Evolutionary conservation across 192 early-diverging fungal species (phyloP).

Genomic region (Coemansia sp.): DNA sequence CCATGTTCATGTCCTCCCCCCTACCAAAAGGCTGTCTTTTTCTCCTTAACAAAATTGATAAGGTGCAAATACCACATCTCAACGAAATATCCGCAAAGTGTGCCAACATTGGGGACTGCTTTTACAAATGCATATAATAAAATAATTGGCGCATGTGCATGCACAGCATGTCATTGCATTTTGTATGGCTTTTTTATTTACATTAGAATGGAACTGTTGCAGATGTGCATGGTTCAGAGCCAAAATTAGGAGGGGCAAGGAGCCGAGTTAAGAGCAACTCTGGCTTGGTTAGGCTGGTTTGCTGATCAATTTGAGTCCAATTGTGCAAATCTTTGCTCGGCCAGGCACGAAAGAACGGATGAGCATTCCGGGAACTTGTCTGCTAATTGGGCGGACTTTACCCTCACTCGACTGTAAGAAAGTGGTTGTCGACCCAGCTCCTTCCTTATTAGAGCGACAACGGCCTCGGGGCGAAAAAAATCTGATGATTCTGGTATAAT

Average conservation of each 20-base stretch:
- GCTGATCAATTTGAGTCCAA: background rate
- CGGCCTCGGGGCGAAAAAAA: background rate
- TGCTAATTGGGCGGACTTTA: background rate
- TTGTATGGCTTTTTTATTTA: background rate
- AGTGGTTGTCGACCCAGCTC: background rate
- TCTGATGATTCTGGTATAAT: background rate
- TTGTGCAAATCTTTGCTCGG: background rate
- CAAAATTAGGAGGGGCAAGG: background rate
- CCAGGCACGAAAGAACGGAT: background rate
- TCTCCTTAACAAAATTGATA: background rate
- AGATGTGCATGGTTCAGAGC: background rate
- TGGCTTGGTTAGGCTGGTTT: background rate
- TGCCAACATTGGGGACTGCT: background rate
- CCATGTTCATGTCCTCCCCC: background rate
- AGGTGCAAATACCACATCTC: background rate
- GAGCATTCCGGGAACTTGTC: background rate
- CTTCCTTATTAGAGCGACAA: background rate
- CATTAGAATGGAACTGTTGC: background rate
- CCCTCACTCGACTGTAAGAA: background rate
- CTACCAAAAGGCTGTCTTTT: background rate
- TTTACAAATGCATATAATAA: background rate
- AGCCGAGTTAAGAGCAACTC: background rate
- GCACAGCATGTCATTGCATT: background rate
- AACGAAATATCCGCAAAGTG: background rate
- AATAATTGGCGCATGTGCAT: background rate